Evolutionary conservation across 2,329 filamentous ascomycete genomes (phyloP), one percentile per base, ranked within the genome.

Genomic region (Cladosporium sp.): DNA sequence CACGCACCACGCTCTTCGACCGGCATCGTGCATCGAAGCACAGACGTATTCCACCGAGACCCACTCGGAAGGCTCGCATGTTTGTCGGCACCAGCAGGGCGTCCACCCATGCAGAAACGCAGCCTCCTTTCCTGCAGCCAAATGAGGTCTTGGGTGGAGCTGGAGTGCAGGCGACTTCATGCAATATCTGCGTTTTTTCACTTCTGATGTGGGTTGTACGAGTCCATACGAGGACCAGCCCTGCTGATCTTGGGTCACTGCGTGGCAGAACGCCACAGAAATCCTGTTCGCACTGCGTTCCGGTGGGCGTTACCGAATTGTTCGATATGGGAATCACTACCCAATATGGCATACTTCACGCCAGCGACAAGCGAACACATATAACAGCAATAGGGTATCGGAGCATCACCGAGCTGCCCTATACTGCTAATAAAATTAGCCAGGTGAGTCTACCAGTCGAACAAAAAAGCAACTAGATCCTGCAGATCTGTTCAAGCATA

Each of bases 401-500:
- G 52, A 33, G 12, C 31, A 18, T 33, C n/a, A 18, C 52, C 52
- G 52, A 33, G 14, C 29, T 55, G 52, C 52, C 52, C 52, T 55
- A 55, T 18, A 18, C 52, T 55, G 52, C 52, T 55, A 55, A 55
- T 23, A 55, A 55, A 46, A 21, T n/a, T 55, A 55, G 52, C 18
- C 28, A 33, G 28, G 33, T 29, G 10, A n/a, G 29, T 33, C 26
- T 53, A 16, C 8, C n/a, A 16, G 52, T 55, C 16, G 52, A 55
- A 18, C 52, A 33, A 46, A 56, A 35, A 35, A 46, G 56, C 23
- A 59, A 26, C 26, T 40, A 26, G 37, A 46, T 59, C 56, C 56
- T 59, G 56, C 56, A 59, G 37, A 59, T 59, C 56, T 11, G 29
- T 46, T 46, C 40, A n/a, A 53, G 40, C 40, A 46, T 46, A 46